Evolutionary conservation across 441 rosid genomes (phyloP), one percentile per base, ranked within the genome.

Genomic region (Jatropha multifida): DNA sequence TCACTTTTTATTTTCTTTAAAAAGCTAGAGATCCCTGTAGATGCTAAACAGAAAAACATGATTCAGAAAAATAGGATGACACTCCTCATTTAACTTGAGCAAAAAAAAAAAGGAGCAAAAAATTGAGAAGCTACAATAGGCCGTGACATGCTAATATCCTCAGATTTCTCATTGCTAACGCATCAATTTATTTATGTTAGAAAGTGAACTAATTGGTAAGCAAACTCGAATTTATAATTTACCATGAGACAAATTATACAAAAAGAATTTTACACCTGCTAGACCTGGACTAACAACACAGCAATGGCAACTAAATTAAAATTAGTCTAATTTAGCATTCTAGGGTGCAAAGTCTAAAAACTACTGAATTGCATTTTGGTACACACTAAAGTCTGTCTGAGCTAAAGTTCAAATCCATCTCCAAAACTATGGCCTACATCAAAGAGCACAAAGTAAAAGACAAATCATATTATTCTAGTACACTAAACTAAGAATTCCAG

Each of bases 11-110:
- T 12, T 48, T 48, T 48, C 12, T 56, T 71, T 18, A 59, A 68
- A 58, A 74, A 59, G 58, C 76, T 64, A 75, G 69, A 71, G 71
- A 68, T 48, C 64, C 79, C 79, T 76, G 79, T 70, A 75, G 51
- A 65, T 8, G 26, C 65, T 10, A 71, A 48, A 11, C 44, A 55
- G 55, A 80, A 62, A 46, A 14, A 14, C 15, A 61, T 20, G 7
- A 70, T 60, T 69, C 40, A 68, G 75, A 62, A 41, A 23, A 18
- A 44, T 14, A 74, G 42, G 65, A 56, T 15, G 56, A 63, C 70
- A 17, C n/a, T 62, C 52, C 10, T 38, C 62, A 2, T 54, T 42
- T 11, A 75, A 56, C 68, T 61, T 48, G 10, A 17, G 42, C 23
- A 23, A 23, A 32, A 26, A 6, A 6, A 41, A 65, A 54, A 38